Evolutionary conservation across 495 filamentous ascomycete genomes (phyloP).

Genomic region (Podospora australis): DNA sequence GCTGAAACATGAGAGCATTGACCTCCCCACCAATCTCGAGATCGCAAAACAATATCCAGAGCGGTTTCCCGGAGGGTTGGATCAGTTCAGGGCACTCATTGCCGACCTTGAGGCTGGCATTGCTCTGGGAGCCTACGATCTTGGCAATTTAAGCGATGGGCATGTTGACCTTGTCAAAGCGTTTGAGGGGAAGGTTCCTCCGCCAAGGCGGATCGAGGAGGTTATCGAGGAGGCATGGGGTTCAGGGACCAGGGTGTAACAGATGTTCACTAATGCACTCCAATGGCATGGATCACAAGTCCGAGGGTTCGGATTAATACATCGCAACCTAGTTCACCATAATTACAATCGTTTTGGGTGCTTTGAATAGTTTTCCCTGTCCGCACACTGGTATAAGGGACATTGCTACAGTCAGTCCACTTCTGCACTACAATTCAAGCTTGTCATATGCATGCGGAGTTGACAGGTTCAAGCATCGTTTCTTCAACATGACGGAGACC

Average conservation of each 20-base stretch:
- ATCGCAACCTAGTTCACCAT: too few species aligned
- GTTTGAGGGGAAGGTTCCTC: constrained; percentile 1
- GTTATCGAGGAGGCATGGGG: constrained; percentile 6
- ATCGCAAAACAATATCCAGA: constrained; percentile 6
- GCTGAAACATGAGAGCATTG: background rate
- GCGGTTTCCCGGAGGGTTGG: constrained; percentile 5
- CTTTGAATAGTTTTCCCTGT: too few species aligned
- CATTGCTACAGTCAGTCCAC: too few species aligned
- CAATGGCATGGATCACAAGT: too few species aligned
- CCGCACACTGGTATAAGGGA: too few species aligned
- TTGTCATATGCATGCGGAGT: too few species aligned
- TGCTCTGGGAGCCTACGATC: constrained; percentile 7
- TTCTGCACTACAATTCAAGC: too few species aligned
- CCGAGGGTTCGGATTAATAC: too few species aligned
- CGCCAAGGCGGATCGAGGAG: constrained; percentile 8
- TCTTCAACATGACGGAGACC: too few species aligned
- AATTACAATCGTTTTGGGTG: too few species aligned
- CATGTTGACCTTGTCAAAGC: constrained; percentile 5
- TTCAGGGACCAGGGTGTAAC: background rate
- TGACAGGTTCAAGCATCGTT: too few species aligned
- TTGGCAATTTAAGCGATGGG: background rate
- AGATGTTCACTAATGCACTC: too few species aligned
- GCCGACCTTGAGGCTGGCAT: constrained; percentile 6
- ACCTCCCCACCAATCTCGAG: constrained; percentile 7
- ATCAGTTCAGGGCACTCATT: constrained; percentile 7